phyloP scores from a whole-genome alignment of 2,329 filamentous ascomycete species.

The Penicillium sp. region DNA sequence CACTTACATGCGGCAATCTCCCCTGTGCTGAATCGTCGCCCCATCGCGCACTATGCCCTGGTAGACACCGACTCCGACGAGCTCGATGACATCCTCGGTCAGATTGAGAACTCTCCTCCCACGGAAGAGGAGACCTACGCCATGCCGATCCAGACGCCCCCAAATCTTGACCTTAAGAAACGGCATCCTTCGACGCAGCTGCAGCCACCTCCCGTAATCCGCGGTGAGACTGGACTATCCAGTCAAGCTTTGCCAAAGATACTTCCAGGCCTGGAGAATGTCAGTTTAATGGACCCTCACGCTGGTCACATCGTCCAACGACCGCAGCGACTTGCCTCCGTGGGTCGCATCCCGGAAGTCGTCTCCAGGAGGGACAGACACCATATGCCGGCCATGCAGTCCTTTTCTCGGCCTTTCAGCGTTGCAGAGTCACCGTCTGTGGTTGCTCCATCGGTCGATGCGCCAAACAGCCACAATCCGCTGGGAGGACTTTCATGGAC shows the following conservation, averaged over 20 bases:
- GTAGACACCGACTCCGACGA: conserved; percentile 43
- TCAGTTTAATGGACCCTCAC: conserved; percentile 12
- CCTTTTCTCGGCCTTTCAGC: conserved; percentile 79
- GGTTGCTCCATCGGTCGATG: conserved; percentile 22
- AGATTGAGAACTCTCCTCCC: conserved; percentile 36
- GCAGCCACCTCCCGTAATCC: conserved; percentile 37
- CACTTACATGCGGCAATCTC: conserved; percentile 40
- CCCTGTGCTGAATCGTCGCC: conserved; percentile 34
- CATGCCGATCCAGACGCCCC: conserved; percentile 21
- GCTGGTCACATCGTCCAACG: conserved; percentile 27
- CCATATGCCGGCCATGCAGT: conserved; percentile 64
- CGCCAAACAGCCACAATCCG: conserved; percentile 19
- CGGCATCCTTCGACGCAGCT: conserved; percentile 36
- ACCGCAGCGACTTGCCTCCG: conserved; percentile 66
- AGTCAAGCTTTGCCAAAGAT: conserved; percentile 30
- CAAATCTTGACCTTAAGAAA: conserved; percentile 28
- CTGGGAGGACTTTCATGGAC: conserved; percentile 20
- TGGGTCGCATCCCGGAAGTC: conserved; percentile 81
- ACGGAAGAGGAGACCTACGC: conserved; percentile 29
- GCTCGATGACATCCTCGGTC: conserved; percentile 36
- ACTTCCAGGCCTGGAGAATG: conserved; percentile 30
- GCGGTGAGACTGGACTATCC: conserved; percentile 26
- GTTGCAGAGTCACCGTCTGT: conserved; percentile 40
- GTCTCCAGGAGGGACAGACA: conserved; percentile 59
- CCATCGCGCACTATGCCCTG: conserved; percentile 54